Percentiles rank a stretch among this genome's conserved stretches.
Evolutionary conservation across 1,284 basidiomycete genomes (phyloP).

Genomic region (Ganoderma lucidum): DNA sequence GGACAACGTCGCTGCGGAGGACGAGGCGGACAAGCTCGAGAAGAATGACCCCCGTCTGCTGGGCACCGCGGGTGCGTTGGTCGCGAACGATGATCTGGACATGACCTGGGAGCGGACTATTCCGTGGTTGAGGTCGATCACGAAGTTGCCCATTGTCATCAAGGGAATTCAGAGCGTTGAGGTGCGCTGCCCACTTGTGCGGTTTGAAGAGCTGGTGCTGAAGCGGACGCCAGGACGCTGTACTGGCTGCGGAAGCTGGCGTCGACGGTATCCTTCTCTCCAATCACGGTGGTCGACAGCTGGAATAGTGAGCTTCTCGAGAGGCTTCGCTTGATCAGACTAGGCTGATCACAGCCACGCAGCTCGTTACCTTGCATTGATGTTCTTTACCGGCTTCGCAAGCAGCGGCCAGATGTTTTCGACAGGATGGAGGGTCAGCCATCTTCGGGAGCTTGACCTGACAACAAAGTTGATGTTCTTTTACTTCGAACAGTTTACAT

Average conservation of each 20-base stretch:
- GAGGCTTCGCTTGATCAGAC: neutral
- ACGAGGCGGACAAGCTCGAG: slow-evolving; percentile 40
- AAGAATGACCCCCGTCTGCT: slow-evolving; percentile 50
- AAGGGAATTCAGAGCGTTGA: slow-evolving; percentile 87
- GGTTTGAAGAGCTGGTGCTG: neutral
- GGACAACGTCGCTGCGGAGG: slow-evolving; percentile 29
- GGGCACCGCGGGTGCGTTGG: slow-evolving; percentile 72
- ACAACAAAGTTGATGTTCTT: neutral
- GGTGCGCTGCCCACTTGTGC: slow-evolving; percentile 45
- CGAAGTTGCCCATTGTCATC: slow-evolving; percentile 83
- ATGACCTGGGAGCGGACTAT: slow-evolving; percentile 82
- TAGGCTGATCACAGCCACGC: slow-evolving; percentile 12
- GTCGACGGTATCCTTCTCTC: slow-evolving; percentile 90
- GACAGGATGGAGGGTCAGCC: slow-evolving; percentile 67
- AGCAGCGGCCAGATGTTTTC: slow-evolving; percentile 81
- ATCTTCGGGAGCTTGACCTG: neutral
- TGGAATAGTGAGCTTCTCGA: slow-evolving; percentile 69
- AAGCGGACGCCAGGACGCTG: slow-evolving; percentile 69
- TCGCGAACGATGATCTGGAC: slow-evolving; percentile 69
- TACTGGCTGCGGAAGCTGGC: slow-evolving; percentile 88
- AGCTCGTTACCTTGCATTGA: slow-evolving; percentile 79
- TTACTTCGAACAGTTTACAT: slow-evolving; percentile 73
- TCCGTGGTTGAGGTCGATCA: slow-evolving; percentile 79
- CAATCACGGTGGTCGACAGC: slow-evolving; percentile 92
- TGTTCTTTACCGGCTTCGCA: slow-evolving; percentile 77